Evolutionary conservation across 2,329 filamentous ascomycete genomes (phyloP).

Genomic region (Trichophyton simii): DNA sequence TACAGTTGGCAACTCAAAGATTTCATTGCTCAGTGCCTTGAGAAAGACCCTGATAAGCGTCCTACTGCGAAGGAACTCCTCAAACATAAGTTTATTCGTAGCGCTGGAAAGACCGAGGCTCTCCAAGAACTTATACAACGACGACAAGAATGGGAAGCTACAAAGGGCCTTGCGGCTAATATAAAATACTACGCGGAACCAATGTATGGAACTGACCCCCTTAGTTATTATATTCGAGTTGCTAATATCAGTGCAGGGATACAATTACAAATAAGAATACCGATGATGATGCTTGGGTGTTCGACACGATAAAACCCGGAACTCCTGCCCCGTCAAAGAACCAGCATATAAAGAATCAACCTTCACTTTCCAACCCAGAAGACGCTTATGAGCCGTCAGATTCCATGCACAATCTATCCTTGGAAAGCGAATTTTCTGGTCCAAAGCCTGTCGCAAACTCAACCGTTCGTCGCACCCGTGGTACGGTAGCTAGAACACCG

Average conservation of each 20-base stretch:
- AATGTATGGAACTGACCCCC: slow-evolving; percentile 36
- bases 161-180: slow-evolving; percentile 54
- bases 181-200: slow-evolving; percentile 90
- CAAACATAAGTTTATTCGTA: slow-evolving; percentile 75
- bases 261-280: slow-evolving; percentile 49
- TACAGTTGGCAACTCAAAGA: slow-evolving; percentile 90
- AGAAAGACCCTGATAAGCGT: slow-evolving; percentile 78
- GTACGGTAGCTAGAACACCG: slow-evolving; percentile 36
- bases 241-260: slow-evolving; percentile 34
- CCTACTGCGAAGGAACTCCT: slow-evolving; percentile 78
- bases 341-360: slow-evolving; percentile 37
- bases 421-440: slow-evolving; percentile 34
- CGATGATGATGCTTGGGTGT: slow-evolving; percentile 82
- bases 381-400: slow-evolving; percentile 27
- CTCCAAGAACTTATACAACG: slow-evolving; percentile 75
- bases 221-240: not conserved
- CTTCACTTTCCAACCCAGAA: slow-evolving; percentile 26
- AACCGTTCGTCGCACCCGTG: slow-evolving; percentile 40
- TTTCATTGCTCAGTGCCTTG: slow-evolving; percentile 78
- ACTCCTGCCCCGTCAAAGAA: slow-evolving; percentile 49
- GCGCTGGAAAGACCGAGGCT: slow-evolving; percentile 75
- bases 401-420: slow-evolving; percentile 28
- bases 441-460: slow-evolving; percentile 45
- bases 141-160: slow-evolving; percentile 69
- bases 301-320: slow-evolving; percentile 72